A percentile compares a stretch with the other conserved stretches of the same genome.
phyloP scores from a whole-genome alignment of 1,284 basidiomycete species.

The Pseudomicrostroma phylloplanum region DNA sequence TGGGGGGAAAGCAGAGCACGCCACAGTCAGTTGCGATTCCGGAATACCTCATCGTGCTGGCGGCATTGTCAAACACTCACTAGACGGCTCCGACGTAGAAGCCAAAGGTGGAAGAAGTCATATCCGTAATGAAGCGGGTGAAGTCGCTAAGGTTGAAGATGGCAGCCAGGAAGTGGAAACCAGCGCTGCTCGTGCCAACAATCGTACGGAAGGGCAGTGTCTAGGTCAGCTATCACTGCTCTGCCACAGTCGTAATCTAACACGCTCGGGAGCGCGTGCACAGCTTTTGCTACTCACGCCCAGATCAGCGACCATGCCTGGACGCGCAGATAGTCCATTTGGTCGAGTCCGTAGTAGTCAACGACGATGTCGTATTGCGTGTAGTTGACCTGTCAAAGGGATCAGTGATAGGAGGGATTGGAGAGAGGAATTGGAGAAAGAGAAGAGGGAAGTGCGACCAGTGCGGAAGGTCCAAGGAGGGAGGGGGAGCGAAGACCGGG shows the following conservation, averaged over 20 bases:
- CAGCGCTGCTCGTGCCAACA: conserved; percentile 55
- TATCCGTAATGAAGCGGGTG: conserved; percentile 56
- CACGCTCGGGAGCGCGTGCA: background rate
- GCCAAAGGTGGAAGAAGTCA: conserved; percentile 89
- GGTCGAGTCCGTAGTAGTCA: conserved; percentile 36
- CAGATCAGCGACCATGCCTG: conserved; percentile 77
- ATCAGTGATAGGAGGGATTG: conserved; percentile 3
- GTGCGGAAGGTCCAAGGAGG: background rate
- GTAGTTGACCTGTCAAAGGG: conserved; percentile 30
- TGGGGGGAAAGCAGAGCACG: too few species aligned
- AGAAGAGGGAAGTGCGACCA: background rate
- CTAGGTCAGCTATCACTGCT: too few species aligned
- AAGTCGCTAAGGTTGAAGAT: conserved; percentile 61
- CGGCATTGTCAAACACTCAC: background rate
- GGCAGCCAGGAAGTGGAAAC: conserved; percentile 82
- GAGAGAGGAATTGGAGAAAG: background rate
- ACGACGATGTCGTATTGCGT: conserved; percentile 48
- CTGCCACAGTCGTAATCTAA: too few species aligned
- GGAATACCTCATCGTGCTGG: background rate
- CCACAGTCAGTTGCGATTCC: background rate
- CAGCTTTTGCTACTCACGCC: conserved; percentile 54
- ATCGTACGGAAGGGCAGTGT: background rate
- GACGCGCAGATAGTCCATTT: conserved; percentile 35
- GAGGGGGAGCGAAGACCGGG: background rate
- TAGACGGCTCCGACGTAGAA: conserved; percentile 56